These are phyloP conservation scores for Phialocephala sp. DNA, from an alignment of 2,329 filamentous ascomycete species.

Conservation along the genomic window DNA sequence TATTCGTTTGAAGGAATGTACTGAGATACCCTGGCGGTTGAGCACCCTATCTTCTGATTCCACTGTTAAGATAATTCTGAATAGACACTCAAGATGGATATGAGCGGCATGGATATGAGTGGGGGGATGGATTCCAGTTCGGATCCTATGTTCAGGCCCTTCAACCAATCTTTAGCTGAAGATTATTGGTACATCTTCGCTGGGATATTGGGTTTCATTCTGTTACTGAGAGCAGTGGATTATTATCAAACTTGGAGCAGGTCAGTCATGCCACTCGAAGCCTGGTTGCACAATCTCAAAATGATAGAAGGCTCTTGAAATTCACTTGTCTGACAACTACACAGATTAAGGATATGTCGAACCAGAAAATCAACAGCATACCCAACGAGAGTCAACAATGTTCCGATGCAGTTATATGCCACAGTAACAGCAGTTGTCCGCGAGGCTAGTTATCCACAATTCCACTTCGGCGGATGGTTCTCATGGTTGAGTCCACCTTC, in stretches of 20 bases:
- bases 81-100: constrained; percentile 25
- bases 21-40: constrained; percentile 12
- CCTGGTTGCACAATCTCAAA: background rate
- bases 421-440: constrained; percentile 62
- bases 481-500: constrained; percentile 65
- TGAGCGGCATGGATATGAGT: constrained; percentile 32
- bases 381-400: constrained; percentile 58
- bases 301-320: background rate
- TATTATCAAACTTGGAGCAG: constrained; percentile 34
- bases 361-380: constrained; percentile 47
- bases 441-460: constrained; percentile 61
- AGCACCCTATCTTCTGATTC: background rate
- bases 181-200: constrained; percentile 66
- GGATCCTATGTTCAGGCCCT: constrained; percentile 48
- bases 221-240: constrained; percentile 31
- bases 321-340: background rate
- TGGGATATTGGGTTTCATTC: constrained; percentile 44
- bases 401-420: constrained; percentile 58
- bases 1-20: background rate
- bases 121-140: constrained; percentile 30
- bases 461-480: constrained; percentile 53
- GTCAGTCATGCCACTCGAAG: constrained; percentile 15
- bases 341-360: constrained; percentile 53
- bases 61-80: background rate
- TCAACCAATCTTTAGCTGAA: constrained; percentile 58